These are phyloP conservation scores for Marsdenia floribunda DNA, from an alignment of 257 asterid genomes.

Conservation along the genomic window DNA sequence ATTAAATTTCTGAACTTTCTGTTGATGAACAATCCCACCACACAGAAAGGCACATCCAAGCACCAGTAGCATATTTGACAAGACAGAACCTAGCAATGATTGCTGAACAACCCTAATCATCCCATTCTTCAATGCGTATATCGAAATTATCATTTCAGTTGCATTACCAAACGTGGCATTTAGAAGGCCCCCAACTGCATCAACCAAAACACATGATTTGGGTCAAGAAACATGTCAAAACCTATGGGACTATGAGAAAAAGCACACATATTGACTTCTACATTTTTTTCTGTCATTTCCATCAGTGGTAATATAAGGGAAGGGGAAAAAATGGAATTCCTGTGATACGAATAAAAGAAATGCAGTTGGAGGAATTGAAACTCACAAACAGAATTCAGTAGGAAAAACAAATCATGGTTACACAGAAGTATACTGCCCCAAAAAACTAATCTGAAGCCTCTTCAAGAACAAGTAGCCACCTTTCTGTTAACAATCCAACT, in stretches of 20 bases:
- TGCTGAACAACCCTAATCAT: conserved; percentile 94
- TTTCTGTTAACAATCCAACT: not conserved
- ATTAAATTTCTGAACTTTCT: conserved; percentile 72
- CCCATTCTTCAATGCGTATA: conserved; percentile 83
- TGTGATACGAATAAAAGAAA: not conserved
- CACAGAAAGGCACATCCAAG: conserved; percentile 97
- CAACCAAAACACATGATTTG: not conserved
- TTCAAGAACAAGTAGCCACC: not conserved
- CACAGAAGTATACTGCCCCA: not conserved
- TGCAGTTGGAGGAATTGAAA: not conserved
- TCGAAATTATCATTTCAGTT: conserved; percentile 92
- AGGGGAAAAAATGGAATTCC: not conserved
- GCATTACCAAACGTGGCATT: conserved; percentile 98
- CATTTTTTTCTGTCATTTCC: not conserved
- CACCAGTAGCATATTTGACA: conserved; percentile 94
- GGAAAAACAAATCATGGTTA: not conserved
- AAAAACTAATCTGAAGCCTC: not conserved
- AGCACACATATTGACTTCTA: not conserved
- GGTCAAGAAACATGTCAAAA: conserved; percentile 1
- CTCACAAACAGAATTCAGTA: no score
- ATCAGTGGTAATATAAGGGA: not conserved
- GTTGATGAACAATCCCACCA: conserved; percentile 74
- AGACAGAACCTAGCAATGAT: conserved; percentile 87
- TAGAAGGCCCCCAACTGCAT: conserved; percentile 92
- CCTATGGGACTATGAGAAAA: not conserved